Base-by-base conservation (phyloP, 352 stramenopile species). In the Globisporangium okanoganense region DNA sequence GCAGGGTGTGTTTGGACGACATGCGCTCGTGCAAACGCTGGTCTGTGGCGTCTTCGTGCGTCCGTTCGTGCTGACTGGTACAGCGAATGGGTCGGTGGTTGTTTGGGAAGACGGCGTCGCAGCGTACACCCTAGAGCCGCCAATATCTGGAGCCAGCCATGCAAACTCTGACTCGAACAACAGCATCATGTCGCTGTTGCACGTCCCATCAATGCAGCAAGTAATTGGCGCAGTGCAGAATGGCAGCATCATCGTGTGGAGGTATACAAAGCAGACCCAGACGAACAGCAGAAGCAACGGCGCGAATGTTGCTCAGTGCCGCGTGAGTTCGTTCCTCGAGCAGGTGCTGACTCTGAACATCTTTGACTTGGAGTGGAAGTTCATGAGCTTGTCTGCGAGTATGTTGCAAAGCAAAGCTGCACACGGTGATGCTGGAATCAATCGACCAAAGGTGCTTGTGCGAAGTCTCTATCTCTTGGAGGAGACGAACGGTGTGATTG, bases 1-100 rank as follows among this genome's bases (percentile, higher is more conserved):
- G 29, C 72, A 76, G 54, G 79, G 82, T 0, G 71, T 92, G 0
- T 92, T 92, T 54, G 82, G 82, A 13, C 76, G 79, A 10, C 78
- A 88, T 48, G 79, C 82, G 9, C 56, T 87, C 3, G 61, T 82
- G 0, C 74, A 88, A 56, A 81, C 78, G 0, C 68, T 77, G 22
- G 20, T 78, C 3, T 90, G 79, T 29, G 79, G 64, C 16, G 61
- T 69, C 20, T 70, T 67, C 14, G 65, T 85, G 0, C 40, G 59
- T 40, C 73, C 69, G 27, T 92, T 84, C 31, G 70, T 85, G 3
- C 18, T 92, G 5, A 89, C 78, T 0, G 82, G 79, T 20, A 83
- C 72, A 22, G 61, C 71, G 31, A 75, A 77, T 40, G 80, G 78
- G 12, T 66, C 58, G 0, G 51, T 92, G 14, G 61, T 90, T 5